These are phyloP conservation scores for Cardamine occulta DNA, from an alignment of 345 rosid genomes.

Conservation along the genomic window DNA sequence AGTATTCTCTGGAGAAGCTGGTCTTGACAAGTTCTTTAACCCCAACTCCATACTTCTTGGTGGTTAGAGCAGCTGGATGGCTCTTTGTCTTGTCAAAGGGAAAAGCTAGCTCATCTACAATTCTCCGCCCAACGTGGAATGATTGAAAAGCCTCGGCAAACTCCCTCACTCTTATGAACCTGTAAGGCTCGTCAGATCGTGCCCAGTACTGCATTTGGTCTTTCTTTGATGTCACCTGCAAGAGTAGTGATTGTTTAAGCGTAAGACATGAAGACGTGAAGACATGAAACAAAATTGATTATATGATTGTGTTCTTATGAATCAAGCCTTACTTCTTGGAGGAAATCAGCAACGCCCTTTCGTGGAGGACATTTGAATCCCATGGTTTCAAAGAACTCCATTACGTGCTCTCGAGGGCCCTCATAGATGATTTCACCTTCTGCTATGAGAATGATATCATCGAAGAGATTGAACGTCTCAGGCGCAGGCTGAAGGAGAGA, in stretches of 20 bases:
- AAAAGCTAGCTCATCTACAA: conserved; percentile 52
- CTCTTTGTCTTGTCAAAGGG: conserved; percentile 64
- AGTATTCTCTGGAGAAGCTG: conserved; percentile 59
- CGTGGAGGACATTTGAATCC: conserved; percentile 81
- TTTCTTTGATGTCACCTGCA: conserved; percentile 81
- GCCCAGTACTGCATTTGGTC: conserved; percentile 86
- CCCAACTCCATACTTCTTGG: conserved; percentile 59
- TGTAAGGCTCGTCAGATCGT: conserved; percentile 58
- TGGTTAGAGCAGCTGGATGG: conserved; percentile 80
- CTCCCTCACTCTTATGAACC: conserved; percentile 60
- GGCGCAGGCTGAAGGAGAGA: conserved; percentile 95
- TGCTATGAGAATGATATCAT: conserved; percentile 73
- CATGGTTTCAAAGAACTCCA: conserved; percentile 65
- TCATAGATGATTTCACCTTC: conserved; percentile 79
- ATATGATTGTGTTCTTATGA: neutral
- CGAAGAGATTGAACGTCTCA: conserved; percentile 74
- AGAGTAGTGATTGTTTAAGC: neutral
- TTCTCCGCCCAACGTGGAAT: conserved; percentile 57
- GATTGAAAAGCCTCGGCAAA: conserved; percentile 73
- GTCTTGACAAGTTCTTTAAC: conserved; percentile 65
- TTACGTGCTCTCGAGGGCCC: conserved; percentile 68
- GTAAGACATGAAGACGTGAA: conserved; percentile 8
- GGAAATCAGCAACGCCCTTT: conserved; percentile 78
- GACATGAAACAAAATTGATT: too few relatives aligned
- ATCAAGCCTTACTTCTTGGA: conserved; percentile 68